phyloP scores from a whole-genome alignment of 495 filamentous ascomycete genomes.

The Aspergillus coremiiformis region DNA sequence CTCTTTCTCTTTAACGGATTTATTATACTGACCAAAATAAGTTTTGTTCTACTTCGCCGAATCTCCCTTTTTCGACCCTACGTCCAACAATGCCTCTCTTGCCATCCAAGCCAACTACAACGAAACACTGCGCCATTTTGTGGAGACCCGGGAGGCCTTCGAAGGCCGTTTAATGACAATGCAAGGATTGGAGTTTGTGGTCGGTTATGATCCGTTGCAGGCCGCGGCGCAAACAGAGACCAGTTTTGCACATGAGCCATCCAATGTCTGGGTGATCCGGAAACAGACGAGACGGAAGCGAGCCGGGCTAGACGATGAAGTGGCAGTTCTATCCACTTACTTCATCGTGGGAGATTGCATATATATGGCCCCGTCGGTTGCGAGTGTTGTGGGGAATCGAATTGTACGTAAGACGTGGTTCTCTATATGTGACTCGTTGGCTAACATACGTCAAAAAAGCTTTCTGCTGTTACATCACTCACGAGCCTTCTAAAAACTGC shows the following conservation, averaged over 20 bases:
- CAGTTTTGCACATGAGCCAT: slow-evolving; percentile 43
- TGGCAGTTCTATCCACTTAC: slow-evolving; percentile 68
- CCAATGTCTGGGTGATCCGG: slow-evolving; percentile 83
- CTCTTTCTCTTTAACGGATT: background rate
- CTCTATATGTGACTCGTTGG: slow-evolving; percentile 34
- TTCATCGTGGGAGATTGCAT: slow-evolving; percentile 80
- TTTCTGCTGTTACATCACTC: slow-evolving; percentile 55
- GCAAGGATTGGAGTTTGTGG: slow-evolving; percentile 76
- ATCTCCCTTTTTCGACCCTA: slow-evolving; percentile 86
- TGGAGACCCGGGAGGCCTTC: slow-evolving; percentile 67
- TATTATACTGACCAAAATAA: slow-evolving; percentile 5
- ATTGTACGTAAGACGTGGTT: slow-evolving; percentile 46
- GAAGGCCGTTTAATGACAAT: slow-evolving; percentile 68
- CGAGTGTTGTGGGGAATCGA: slow-evolving; percentile 66
- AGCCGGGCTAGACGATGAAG: slow-evolving; percentile 54
- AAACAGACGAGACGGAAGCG: slow-evolving; percentile 70
- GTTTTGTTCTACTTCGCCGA: slow-evolving; percentile 85
- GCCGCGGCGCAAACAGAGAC: slow-evolving; percentile 58
- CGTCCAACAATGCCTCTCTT: slow-evolving; percentile 78
- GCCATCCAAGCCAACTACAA: slow-evolving; percentile 70
- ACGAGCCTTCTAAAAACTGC: slow-evolving; percentile 57
- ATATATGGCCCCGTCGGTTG: slow-evolving; percentile 80
- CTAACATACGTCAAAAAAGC: slow-evolving; percentile 30
- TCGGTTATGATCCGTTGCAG: slow-evolving; percentile 61
- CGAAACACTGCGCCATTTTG: slow-evolving; percentile 53